Percentiles rank a stretch among this genome's conserved stretches.
Conservation (phyloP, 345 rosid species). For the Combretum micranthum region DNA sequence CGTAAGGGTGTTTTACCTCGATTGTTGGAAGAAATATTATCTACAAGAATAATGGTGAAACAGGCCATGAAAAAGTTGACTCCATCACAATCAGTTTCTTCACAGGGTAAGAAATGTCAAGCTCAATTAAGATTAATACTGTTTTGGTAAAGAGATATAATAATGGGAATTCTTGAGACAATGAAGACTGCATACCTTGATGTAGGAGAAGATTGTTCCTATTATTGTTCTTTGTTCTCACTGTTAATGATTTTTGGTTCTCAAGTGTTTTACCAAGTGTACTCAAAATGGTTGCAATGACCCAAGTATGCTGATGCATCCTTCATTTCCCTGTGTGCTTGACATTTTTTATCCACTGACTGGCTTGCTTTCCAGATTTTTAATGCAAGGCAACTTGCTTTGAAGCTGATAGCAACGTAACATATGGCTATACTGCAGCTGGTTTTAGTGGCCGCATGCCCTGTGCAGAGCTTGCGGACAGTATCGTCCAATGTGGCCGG, state of each 20-base stretch:
- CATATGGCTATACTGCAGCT: constrained; percentile 98
- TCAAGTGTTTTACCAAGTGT: too few relatives aligned
- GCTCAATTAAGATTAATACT: constrained; percentile 2
- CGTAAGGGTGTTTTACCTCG: constrained; percentile 83
- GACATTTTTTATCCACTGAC: constrained; percentile 4
- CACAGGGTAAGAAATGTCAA: constrained; percentile 52
- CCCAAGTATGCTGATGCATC: too few relatives aligned
- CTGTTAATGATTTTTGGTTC: too few relatives aligned
- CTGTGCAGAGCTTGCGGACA: constrained; percentile 98
- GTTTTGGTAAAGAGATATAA: too few relatives aligned
- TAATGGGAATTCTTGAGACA: too few relatives aligned
- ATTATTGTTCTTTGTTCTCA: too few relatives aligned
- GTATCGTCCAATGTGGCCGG: constrained; percentile 98
- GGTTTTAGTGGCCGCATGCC: constrained; percentile 99
- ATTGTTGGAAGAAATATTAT: constrained; percentile 83
- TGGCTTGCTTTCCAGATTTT: constrained; percentile 60
- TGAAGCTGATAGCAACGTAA: constrained; percentile 95
- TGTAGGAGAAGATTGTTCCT: too few relatives aligned
- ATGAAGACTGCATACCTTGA: too few relatives aligned
- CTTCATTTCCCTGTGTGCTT: not conserved
- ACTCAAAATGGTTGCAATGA: too few relatives aligned
- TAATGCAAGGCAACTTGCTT: constrained; percentile 95
- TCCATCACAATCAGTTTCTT: constrained; percentile 75
- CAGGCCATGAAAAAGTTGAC: constrained; percentile 82
- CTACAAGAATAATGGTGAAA: constrained; percentile 93